Conservation (phyloP, 129 eudicot species). For the Tagetes erecta region DNA sequence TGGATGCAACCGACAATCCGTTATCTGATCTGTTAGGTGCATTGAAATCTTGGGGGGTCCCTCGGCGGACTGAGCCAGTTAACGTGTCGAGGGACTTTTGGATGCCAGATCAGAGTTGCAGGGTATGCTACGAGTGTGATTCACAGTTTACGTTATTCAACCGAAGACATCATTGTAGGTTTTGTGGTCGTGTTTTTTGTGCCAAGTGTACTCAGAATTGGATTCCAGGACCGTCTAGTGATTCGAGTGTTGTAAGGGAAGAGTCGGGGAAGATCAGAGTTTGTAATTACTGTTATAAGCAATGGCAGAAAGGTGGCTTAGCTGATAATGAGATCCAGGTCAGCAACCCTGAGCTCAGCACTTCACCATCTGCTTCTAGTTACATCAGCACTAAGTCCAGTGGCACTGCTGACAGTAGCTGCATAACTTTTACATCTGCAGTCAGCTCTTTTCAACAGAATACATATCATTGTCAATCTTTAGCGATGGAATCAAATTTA, state of each 20-base stretch:
- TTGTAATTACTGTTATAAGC: constrained; percentile 86
- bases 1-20: constrained; percentile 64
- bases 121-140: constrained; percentile 98
- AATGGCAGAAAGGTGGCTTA: constrained; percentile 73
- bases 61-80: constrained; percentile 59
- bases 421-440: constrained; percentile 54
- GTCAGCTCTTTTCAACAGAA: constrained; percentile 33
- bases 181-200: constrained; percentile 88
- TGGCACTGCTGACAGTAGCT: constrained; percentile 70
- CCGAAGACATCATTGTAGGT: constrained; percentile 88
- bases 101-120: constrained; percentile 98
- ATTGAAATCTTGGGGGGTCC: constrained; percentile 72
- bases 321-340: constrained; percentile 53
- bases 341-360: constrained; percentile 45
- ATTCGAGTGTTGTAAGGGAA: constrained; percentile 31
- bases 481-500: constrained; percentile 46
- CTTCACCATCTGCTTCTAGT: constrained; percentile 68
- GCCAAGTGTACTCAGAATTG: constrained; percentile 77
- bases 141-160: constrained; percentile 66
- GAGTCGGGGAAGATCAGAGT: constrained; percentile 68
- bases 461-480: constrained; percentile 44
- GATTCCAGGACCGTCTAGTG: constrained; percentile 48
- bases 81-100: constrained; percentile 95
- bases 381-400: constrained; percentile 65
- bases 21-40: constrained; percentile 58